phyloP scores from a whole-genome alignment of 1,139 yeast genomes.

The Taphrina wiesneri region DNA sequence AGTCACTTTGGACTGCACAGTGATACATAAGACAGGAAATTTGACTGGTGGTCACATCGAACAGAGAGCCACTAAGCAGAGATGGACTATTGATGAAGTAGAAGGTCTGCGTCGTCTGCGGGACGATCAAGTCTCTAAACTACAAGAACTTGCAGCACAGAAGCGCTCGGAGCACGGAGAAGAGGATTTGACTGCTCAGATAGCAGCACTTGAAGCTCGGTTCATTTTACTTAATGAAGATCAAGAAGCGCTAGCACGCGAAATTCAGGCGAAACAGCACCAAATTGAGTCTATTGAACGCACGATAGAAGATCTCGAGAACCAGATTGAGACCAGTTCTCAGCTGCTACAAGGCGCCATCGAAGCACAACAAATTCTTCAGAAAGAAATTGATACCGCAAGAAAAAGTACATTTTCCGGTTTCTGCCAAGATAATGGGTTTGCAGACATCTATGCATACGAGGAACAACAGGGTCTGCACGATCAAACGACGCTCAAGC shows the following conservation, averaged over 20 bases:
- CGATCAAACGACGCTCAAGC: slow-evolving; percentile 62
- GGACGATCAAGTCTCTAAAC: slow-evolving; percentile 59
- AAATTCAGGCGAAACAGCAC: slow-evolving; percentile 43
- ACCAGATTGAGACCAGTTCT: neutral
- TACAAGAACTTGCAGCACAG: slow-evolving; percentile 54
- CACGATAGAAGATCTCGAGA: neutral
- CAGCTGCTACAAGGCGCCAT: neutral
- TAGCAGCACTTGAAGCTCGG: slow-evolving; percentile 57
- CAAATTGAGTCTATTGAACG: neutral
- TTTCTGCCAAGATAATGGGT: slow-evolving; percentile 58
- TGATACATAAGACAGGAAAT: slow-evolving; percentile 80
- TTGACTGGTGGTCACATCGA: slow-evolving; percentile 78
- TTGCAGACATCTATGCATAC: slow-evolving; percentile 60
- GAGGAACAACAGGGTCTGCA: slow-evolving; percentile 67
- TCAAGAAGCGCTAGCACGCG: slow-evolving; percentile 41
- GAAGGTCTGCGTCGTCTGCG: slow-evolving; percentile 58
- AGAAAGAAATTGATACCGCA: slow-evolving; percentile 41
- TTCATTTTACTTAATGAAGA: slow-evolving; percentile 57
- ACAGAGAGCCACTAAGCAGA: slow-evolving; percentile 41
- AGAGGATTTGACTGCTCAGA: slow-evolving; percentile 58
- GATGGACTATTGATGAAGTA: slow-evolving; percentile 78
- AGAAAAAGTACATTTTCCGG: slow-evolving; percentile 50
- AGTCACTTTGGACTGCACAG: slow-evolving; percentile 80
- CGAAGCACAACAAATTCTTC: slow-evolving; percentile 13
- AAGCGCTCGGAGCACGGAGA: slow-evolving; percentile 61